These are phyloP conservation scores for Fomitiporia mediterranea DNA, from an alignment of 1,284 basidiomycete species.

Conservation along the genomic window DNA sequence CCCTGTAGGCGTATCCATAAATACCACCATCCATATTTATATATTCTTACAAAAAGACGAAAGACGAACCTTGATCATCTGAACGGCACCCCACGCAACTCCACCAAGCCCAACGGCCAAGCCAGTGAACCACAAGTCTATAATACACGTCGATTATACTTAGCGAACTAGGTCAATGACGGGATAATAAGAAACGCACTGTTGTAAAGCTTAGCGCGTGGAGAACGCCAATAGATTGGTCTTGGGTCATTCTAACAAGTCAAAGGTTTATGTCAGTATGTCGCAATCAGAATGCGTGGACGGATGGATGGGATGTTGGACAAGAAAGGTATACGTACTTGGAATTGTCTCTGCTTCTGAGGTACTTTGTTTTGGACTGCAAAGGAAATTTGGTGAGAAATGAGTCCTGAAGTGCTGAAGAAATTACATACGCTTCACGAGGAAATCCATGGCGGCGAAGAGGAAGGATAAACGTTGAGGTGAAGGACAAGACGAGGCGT, in stretches of 20 bases:
- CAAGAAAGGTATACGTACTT: slow-evolving; percentile 40
- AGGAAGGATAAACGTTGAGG: slow-evolving; percentile 1
- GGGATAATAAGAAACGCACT: slow-evolving; percentile 32
- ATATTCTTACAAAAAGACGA: not conserved
- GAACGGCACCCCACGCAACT: slow-evolving; percentile 45
- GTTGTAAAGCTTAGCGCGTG: slow-evolving; percentile 44
- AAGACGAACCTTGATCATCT: slow-evolving; percentile 46
- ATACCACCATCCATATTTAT: not conserved
- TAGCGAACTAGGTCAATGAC: too few relatives aligned
- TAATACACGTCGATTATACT: slow-evolving; percentile 9
- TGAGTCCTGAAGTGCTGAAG: slow-evolving; percentile 21
- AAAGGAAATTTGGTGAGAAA: slow-evolving; percentile 19
- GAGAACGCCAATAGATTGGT: slow-evolving; percentile 44
- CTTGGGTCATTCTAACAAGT: slow-evolving; percentile 32
- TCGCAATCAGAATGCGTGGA: slow-evolving; percentile 5
- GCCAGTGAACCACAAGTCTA: slow-evolving; percentile 51
- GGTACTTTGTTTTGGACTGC: slow-evolving; percentile 60
- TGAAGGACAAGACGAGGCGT: too few relatives aligned
- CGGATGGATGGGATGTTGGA: not conserved
- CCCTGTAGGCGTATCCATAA: slow-evolving; percentile 10
- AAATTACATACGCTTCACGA: slow-evolving; percentile 27
- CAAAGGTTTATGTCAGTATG: too few relatives aligned
- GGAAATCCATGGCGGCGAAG: slow-evolving; percentile 21
- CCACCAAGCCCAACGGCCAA: slow-evolving; percentile 52
- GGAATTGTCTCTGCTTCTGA: slow-evolving; percentile 59